A percentile compares a stretch with the other conserved stretches of the same genome.
Evolutionary conservation across 176 grass and related monocot species (phyloP).

Genomic region (Ananas comosus): DNA sequence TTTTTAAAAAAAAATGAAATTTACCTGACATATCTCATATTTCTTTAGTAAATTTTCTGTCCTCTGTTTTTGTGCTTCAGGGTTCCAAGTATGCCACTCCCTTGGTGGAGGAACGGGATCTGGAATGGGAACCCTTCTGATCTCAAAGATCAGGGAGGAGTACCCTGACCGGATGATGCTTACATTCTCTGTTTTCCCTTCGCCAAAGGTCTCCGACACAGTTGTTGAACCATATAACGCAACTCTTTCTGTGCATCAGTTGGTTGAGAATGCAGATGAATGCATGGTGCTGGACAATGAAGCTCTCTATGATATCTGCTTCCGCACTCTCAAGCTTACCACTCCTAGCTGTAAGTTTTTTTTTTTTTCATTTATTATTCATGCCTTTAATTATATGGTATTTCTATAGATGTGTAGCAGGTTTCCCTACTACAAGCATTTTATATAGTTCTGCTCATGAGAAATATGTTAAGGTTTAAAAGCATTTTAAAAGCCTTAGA

Average conservation of each 20-base stretch:
- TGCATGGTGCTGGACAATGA: constrained; percentile 89
- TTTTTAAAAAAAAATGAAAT: not conserved
- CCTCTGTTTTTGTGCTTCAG: constrained; percentile 23
- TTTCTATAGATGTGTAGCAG: too few relatives aligned
- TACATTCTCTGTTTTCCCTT: constrained; percentile 82
- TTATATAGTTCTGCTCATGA: too few relatives aligned
- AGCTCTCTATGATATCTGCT: constrained; percentile 81
- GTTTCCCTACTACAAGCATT: too few relatives aligned
- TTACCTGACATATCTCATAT: not conserved
- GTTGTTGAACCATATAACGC: constrained; percentile 86
- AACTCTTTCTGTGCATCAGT: constrained; percentile 74
- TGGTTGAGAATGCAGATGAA: constrained; percentile 87
- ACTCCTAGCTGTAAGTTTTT: constrained; percentile 76
- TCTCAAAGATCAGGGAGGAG: constrained; percentile 93
- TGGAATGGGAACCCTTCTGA: constrained; percentile 80
- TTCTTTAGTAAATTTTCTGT: not conserved
- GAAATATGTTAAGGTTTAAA: too few relatives aligned
- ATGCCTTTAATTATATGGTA: not conserved
- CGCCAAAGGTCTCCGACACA: constrained; percentile 81
- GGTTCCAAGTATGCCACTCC: constrained; percentile 82
- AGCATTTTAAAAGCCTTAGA: too few relatives aligned
- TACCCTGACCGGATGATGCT: constrained; percentile 92
- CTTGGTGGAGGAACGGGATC: constrained; percentile 83
- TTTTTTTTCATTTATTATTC: constrained; percentile 5
- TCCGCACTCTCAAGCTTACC: constrained; percentile 76